A percentile compares a stretch with the other conserved stretches of the same genome.
These are phyloP conservation scores for Spathaspora hagerdaliae DNA, from an alignment of 805 yeast genomes.

Conservation along the genomic window DNA sequence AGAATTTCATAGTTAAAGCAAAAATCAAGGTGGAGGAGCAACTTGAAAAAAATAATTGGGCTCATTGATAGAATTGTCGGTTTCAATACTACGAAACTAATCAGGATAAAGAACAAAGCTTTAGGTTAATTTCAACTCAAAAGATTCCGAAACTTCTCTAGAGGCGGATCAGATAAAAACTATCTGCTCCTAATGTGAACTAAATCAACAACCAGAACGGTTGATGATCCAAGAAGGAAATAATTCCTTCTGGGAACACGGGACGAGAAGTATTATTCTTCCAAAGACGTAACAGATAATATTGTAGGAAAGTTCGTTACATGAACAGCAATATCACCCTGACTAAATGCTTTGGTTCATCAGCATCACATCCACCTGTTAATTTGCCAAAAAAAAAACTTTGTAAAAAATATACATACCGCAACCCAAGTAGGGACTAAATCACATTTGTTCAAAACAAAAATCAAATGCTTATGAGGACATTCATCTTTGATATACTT, in stretches of 20 bases:
- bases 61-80: slow-evolving; percentile 48
- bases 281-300: slow-evolving; percentile 98
- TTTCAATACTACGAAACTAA: slow-evolving; percentile 83
- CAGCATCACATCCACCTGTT: background rate
- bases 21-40: slow-evolving; percentile 5
- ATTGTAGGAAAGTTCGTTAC: slow-evolving; percentile 23
- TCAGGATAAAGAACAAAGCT: slow-evolving; percentile 24
- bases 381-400: slow-evolving; percentile 6
- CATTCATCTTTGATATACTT: slow-evolving; percentile 90
- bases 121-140: slow-evolving; percentile 72
- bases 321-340: slow-evolving; percentile 52
- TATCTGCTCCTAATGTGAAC: slow-evolving; percentile 26
- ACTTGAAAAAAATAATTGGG: background rate
- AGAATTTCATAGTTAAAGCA: background rate
- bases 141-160: slow-evolving; percentile 55
- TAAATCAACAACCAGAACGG: slow-evolving; percentile 35
- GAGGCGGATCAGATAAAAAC: slow-evolving; percentile 37
- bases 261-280: slow-evolving; percentile 67
- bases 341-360: slow-evolving; percentile 84
- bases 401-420: slow-evolving; percentile 59
- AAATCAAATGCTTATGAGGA: slow-evolving; percentile 93
- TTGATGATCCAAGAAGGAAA: slow-evolving; percentile 44
- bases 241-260: slow-evolving; percentile 43
- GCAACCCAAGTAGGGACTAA: slow-evolving; percentile 99
- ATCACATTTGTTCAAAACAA: slow-evolving; percentile 95